Conservation (phyloP, 2,329 filamentous ascomycete species). For the Leptographium wingfieldii region DNA sequence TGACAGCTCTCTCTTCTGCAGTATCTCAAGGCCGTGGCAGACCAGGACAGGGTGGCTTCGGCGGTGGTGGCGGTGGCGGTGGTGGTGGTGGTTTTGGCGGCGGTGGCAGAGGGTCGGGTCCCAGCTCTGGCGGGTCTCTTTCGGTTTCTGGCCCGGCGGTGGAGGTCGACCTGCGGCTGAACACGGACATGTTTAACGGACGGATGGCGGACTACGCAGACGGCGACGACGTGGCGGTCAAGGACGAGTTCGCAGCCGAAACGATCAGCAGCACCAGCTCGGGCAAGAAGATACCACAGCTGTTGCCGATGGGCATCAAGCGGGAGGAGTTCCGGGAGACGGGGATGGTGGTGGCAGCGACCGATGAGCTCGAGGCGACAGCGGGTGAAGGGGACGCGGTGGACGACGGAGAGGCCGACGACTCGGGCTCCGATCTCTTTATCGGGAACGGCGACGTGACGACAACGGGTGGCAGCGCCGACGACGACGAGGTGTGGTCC, state of each 20-base stretch:
- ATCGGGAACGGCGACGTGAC: constrained; percentile 5
- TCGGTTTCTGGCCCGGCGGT: background rate
- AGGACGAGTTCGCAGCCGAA: constrained; percentile 26
- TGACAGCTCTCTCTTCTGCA: background rate
- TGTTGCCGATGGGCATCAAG: constrained; percentile 44
- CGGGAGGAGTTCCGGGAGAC: constrained; percentile 41
- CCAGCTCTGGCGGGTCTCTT: background rate
- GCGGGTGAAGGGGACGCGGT: constrained; percentile 16
- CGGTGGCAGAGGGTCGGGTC: constrained; percentile 8
- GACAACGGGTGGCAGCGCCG: constrained; percentile 10
- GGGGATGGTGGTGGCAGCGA: constrained; percentile 40
- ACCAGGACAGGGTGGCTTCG: constrained; percentile 8
- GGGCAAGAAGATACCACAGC: constrained; percentile 13
- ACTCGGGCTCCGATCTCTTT: constrained; percentile 15
- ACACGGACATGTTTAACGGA: constrained; percentile 42
- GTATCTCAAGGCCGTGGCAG: constrained; percentile 9
- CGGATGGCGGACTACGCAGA: constrained; percentile 23
- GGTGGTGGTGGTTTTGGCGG: constrained; percentile 15
- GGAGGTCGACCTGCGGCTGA: constrained; percentile 37
- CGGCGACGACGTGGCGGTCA: constrained; percentile 26
- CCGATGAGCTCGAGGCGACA: constrained; percentile 42
- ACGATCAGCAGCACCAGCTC: background rate
- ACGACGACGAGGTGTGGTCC: constrained; percentile 30
- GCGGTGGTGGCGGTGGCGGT: constrained; percentile 13
- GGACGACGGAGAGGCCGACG: constrained; percentile 20